Conservation (phyloP, 2,329 filamentous ascomycete genomes). For the Ophiocordyceps sinensis region DNA sequence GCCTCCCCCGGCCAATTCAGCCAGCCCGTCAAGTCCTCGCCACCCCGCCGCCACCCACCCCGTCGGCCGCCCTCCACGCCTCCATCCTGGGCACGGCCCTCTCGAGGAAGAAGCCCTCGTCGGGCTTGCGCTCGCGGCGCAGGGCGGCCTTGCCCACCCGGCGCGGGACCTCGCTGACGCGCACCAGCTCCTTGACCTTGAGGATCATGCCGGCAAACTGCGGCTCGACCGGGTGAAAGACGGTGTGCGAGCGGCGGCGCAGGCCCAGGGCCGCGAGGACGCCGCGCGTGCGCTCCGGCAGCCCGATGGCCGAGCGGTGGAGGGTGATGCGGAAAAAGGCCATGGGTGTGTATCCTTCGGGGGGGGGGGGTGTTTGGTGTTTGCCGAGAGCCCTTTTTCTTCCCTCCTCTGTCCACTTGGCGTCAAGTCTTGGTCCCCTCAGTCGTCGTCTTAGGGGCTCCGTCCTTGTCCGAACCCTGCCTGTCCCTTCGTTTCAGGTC, state of each 20-base stretch:
- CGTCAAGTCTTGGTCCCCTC: too few relatives aligned
- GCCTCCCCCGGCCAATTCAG: too few relatives aligned
- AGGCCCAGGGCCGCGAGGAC: slow-evolving; percentile 77
- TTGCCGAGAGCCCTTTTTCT: background rate
- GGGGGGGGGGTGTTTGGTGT: slow-evolving; percentile 3
- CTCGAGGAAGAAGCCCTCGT: slow-evolving; percentile 71
- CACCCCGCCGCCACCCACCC: background rate
- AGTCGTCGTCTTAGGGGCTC: too few relatives aligned
- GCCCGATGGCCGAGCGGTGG: slow-evolving; percentile 76
- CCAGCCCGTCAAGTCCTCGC: too few relatives aligned
- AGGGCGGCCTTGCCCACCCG: slow-evolving; percentile 50
- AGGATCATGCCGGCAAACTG: slow-evolving; percentile 83
- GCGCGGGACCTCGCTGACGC: slow-evolving; percentile 64
- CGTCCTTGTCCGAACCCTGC: too few relatives aligned
- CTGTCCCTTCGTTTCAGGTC: too few relatives aligned
- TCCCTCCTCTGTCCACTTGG: too few relatives aligned
- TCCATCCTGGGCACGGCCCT: slow-evolving; percentile 17
- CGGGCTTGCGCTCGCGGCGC: slow-evolving; percentile 42
- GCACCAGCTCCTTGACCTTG: slow-evolving; percentile 83
- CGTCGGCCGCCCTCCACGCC: background rate
- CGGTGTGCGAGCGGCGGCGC: slow-evolving; percentile 69
- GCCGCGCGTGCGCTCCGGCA: slow-evolving; percentile 64
- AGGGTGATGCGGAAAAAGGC: slow-evolving; percentile 84
- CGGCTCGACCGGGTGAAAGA: slow-evolving; percentile 74
- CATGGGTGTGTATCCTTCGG: slow-evolving; percentile 28